phyloP scores from a whole-genome alignment of 2,329 filamentous ascomycete species.

The Lojkania enalia region DNA sequence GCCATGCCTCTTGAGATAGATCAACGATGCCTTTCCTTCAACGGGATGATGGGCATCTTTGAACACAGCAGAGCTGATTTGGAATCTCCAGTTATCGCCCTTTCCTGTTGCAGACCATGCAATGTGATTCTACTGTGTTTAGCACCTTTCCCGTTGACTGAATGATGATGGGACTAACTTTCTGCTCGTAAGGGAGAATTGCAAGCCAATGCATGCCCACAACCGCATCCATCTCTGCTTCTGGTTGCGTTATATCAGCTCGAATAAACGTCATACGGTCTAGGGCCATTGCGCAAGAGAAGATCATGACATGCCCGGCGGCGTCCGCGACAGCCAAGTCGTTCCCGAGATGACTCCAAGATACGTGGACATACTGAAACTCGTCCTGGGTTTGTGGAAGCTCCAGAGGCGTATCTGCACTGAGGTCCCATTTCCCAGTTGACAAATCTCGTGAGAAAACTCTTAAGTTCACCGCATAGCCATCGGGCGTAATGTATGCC shows the following conservation, averaged over 20 bases:
- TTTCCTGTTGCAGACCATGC: conserved; percentile 46
- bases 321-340: conserved; percentile 85
- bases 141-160: conserved; percentile 11
- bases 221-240: conserved; percentile 74
- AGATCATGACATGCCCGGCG: conserved; percentile 74
- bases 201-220: conserved; percentile 86
- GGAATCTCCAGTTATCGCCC: conserved; percentile 66
- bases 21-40: conserved; percentile 69
- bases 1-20: conserved; percentile 76
- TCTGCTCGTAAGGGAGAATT: conserved; percentile 47
- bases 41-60: conserved; percentile 75
- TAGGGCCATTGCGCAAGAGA: conserved; percentile 70
- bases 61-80: conserved; percentile 66
- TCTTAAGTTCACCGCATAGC: conserved; percentile 69
- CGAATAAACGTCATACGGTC: conserved; percentile 70
- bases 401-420: conserved; percentile 69
- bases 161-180: conserved; percentile 24
- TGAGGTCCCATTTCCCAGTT: conserved; percentile 75
- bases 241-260: conserved; percentile 66
- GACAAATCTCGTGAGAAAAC: conserved; percentile 70
- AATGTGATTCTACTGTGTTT: conserved; percentile 35
- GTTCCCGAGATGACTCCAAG: conserved; percentile 75
- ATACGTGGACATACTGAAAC: conserved; percentile 74
- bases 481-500: conserved; percentile 75
- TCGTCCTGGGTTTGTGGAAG: conserved; percentile 65